Conservation (phyloP, 106 monocot species). For the Ottelia alismoides region DNA sequence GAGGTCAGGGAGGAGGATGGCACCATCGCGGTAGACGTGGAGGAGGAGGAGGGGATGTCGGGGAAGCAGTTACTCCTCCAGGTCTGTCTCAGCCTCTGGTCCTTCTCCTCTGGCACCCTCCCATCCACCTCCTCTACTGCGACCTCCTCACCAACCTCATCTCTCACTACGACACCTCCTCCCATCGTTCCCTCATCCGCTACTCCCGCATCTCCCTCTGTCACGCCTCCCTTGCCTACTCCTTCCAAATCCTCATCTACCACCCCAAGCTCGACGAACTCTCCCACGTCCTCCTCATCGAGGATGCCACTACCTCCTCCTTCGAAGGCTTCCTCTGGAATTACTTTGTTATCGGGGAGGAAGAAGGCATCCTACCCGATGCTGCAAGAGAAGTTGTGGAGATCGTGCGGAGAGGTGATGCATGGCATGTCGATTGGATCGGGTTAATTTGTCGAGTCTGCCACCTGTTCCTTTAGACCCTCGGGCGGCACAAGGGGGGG, state of each 20-base stretch:
- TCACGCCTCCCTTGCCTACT: constrained; percentile 25
- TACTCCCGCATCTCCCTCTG: constrained; percentile 21
- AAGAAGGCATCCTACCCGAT: constrained; percentile 45
- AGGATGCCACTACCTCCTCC: constrained; percentile 13
- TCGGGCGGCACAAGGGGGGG: no score
- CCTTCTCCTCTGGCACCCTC: constrained; percentile 34
- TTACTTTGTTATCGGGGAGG: constrained; percentile 50
- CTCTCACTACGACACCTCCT: constrained; percentile 37
- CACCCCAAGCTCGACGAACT: constrained; percentile 4
- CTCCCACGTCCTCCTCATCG: constrained; percentile 5
- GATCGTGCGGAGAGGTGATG: constrained; percentile 51
- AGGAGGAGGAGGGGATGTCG: no score
- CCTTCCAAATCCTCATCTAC: constrained; percentile 28
- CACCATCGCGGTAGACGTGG: no score
- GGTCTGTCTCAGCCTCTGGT: constrained; percentile 49
- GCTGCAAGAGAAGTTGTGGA: constrained; percentile 36
- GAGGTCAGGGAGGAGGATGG: no score
- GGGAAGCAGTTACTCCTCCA: no score
- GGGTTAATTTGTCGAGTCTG: constrained; percentile 71
- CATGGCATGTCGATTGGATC: constrained; percentile 75
- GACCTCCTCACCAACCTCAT: constrained; percentile 48
- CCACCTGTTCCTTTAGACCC: no score
- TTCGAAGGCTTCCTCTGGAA: constrained; percentile 36
- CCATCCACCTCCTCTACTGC: constrained; percentile 13
- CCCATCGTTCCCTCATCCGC: constrained; percentile 29